These are phyloP conservation scores for Fusarium beomiforme DNA, from an alignment of 2,329 filamentous ascomycete species.

Conservation along the genomic window DNA sequence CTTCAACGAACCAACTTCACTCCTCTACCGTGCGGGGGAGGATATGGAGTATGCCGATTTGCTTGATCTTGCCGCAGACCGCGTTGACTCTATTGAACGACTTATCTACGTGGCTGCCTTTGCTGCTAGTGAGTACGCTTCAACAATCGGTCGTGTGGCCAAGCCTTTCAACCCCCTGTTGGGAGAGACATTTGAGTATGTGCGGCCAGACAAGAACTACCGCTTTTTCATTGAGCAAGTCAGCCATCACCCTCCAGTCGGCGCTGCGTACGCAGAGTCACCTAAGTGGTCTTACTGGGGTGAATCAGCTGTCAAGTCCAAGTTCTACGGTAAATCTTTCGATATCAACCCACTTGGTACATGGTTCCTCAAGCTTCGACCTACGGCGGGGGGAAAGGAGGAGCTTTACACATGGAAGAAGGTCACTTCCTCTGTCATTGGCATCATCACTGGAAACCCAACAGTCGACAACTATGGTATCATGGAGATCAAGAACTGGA, in stretches of 20 bases:
- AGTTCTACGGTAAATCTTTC: constrained; percentile 97
- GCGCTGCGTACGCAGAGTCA: constrained; percentile 91
- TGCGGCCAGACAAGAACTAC: constrained; percentile 94
- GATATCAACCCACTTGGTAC: constrained; percentile 96
- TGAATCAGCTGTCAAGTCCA: constrained; percentile 93
- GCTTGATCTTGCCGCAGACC: constrained; percentile 86
- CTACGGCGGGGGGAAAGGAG: constrained; percentile 76
- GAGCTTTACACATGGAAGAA: constrained; percentile 99
- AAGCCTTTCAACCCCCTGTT: constrained; percentile 98
- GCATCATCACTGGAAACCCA: constrained; percentile 96
- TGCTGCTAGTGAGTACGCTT: constrained; percentile 95
- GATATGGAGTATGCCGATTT: constrained; percentile 98
- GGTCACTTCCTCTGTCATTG: constrained; percentile 95
- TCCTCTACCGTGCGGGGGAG: constrained; percentile 93
- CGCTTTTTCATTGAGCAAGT: constrained; percentile 99
- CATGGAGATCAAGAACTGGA: constrained; percentile 98
- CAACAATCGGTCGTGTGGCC: constrained; percentile 93
- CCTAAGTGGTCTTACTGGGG: constrained; percentile 98
- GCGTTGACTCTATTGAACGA: constrained; percentile 87
- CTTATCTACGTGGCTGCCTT: constrained; percentile 96
- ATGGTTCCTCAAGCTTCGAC: constrained; percentile 91
- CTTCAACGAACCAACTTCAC: constrained; percentile 97
- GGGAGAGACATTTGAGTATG: constrained; percentile 97
- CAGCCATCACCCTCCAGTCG: constrained; percentile 94
- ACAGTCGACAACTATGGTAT: constrained; percentile 97